Percentiles rank a stretch among this genome's conserved stretches.
Evolutionary conservation across 495 filamentous ascomycete species (phyloP).

Genomic region (Friedmanniomyces simplex): DNA sequence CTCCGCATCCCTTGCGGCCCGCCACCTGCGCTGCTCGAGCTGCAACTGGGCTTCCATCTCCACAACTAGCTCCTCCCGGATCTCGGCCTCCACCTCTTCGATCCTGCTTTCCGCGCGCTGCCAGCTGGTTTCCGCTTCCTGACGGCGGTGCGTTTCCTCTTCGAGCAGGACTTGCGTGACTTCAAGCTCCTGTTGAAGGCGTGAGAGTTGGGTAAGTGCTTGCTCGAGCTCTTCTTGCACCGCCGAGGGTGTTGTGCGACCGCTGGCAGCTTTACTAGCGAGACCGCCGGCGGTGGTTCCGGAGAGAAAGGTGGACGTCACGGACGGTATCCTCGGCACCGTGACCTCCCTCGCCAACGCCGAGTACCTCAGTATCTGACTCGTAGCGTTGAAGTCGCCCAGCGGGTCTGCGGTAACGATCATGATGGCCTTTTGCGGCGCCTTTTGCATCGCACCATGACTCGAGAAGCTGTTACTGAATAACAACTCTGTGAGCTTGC

Average conservation of each 20-base stretch:
- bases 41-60: constrained; percentile 76
- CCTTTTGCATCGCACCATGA: constrained; percentile 29
- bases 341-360: constrained; percentile 89
- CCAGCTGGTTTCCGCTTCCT: constrained; percentile 29
- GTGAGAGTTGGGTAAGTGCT: constrained; percentile 61
- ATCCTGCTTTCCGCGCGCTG: constrained; percentile 39
- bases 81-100: constrained; percentile 64
- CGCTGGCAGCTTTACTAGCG: constrained; percentile 26
- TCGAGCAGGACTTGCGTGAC: constrained; percentile 43
- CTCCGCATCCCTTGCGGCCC: constrained; percentile 60
- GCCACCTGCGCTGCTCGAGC: constrained; percentile 65
- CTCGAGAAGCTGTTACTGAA: constrained; percentile 93
- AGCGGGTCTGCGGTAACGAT: constrained; percentile 90
- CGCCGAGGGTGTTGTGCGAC: constrained; percentile 39
- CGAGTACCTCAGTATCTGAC: constrained; percentile 90
- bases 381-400: constrained; percentile 93
- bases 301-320: constrained; percentile 52
- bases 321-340: constrained; percentile 74
- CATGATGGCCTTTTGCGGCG: constrained; percentile 75
- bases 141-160: constrained; percentile 54
- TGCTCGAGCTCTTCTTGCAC: constrained; percentile 58
- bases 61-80: constrained; percentile 78
- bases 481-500: constrained; percentile 90
- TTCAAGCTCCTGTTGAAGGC: constrained; percentile 66
- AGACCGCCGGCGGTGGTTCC: constrained; percentile 31